Evolutionary conservation across 2,329 filamentous ascomycete species (phyloP).

Genomic region (Sordariomycetes sp.): DNA sequence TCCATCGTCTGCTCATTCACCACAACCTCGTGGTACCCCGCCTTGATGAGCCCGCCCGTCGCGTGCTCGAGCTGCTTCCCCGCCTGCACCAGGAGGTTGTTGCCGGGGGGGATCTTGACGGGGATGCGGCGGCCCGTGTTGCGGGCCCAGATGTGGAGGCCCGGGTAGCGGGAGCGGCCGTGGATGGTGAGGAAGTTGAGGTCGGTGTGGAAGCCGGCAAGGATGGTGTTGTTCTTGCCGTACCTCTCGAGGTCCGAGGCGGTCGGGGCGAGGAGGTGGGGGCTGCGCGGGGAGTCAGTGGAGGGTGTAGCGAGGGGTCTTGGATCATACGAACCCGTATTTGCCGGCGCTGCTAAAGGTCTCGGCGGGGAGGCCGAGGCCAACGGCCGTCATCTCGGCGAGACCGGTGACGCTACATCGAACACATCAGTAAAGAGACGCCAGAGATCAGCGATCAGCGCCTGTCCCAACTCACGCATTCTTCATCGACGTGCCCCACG

Average conservation of each 20-base stretch:
- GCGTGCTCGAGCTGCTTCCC: constrained; percentile 51
- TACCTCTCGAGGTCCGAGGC: constrained; percentile 43
- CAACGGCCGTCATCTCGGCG: constrained; percentile 44
- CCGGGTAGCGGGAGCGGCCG: constrained; percentile 47
- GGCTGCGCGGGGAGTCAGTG: constrained; percentile 19
- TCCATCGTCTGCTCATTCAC: constrained; percentile 38
- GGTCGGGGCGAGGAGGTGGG: constrained; percentile 47
- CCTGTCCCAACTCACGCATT: constrained; percentile 32
- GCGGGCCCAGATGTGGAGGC: constrained; percentile 49
- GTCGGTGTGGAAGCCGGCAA: constrained; percentile 51
- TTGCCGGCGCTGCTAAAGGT: constrained; percentile 40
- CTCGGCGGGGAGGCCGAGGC: constrained; percentile 35
- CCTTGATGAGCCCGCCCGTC: constrained; percentile 46
- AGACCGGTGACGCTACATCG: constrained; percentile 31
- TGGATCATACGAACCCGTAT: constrained; percentile 29
- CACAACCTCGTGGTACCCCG: constrained; percentile 48
- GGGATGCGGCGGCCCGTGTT: constrained; percentile 46
- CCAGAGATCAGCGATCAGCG: not conserved
- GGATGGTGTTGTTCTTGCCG: constrained; percentile 39
- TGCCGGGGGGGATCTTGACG: constrained; percentile 43
- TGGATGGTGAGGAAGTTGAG: constrained; percentile 54
- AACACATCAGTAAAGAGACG: not conserved
- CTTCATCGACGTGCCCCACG: constrained; percentile 48
- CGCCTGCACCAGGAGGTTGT: constrained; percentile 46
- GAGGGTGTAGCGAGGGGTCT: not conserved